phyloP scores from a whole-genome alignment of 164 flowering plant species.

The Dillenia suffruticosa region DNA sequence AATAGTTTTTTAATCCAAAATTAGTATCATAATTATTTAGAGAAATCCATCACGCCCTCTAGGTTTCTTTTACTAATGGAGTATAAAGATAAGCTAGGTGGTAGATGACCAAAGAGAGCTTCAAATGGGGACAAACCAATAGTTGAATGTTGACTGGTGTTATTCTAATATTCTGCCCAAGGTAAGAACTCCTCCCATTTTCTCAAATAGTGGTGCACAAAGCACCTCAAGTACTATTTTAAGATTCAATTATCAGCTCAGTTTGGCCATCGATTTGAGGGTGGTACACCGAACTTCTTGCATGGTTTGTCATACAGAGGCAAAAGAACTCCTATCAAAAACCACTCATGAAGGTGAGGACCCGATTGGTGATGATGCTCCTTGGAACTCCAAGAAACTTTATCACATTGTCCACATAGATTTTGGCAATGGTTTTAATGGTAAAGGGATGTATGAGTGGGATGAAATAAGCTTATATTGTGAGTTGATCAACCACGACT shows the following conservation, averaged over 20 bases:
- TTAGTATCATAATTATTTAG: too few relatives aligned
- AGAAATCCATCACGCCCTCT: too few relatives aligned
- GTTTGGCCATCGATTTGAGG: slow-evolving; percentile 4
- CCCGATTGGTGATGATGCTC: too few relatives aligned
- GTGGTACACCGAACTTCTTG: neutral
- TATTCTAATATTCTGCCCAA: slow-evolving; percentile 1
- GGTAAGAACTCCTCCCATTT: too few relatives aligned
- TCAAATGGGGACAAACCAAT: slow-evolving; percentile 5
- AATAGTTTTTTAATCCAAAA: too few relatives aligned
- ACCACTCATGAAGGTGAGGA: too few relatives aligned
- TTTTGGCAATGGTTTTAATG: neutral
- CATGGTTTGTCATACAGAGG: neutral
- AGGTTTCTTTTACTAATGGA: too few relatives aligned
- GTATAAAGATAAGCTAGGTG: neutral
- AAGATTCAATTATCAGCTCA: slow-evolving; percentile 1
- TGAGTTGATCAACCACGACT: slow-evolving; percentile 1
- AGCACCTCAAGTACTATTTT: too few relatives aligned
- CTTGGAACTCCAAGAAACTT: too few relatives aligned
- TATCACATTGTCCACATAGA: slow-evolving; percentile 1
- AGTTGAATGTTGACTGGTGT: slow-evolving; percentile 3
- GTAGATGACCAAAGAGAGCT: slow-evolving; percentile 2
- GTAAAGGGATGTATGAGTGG: slow-evolving; percentile 3
- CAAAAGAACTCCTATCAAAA: too few relatives aligned
- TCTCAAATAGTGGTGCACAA: too few relatives aligned
- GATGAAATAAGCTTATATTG: slow-evolving; percentile 3